Conservation (phyloP, 2,329 filamentous ascomycete species). For the Monilinia polystroma region DNA sequence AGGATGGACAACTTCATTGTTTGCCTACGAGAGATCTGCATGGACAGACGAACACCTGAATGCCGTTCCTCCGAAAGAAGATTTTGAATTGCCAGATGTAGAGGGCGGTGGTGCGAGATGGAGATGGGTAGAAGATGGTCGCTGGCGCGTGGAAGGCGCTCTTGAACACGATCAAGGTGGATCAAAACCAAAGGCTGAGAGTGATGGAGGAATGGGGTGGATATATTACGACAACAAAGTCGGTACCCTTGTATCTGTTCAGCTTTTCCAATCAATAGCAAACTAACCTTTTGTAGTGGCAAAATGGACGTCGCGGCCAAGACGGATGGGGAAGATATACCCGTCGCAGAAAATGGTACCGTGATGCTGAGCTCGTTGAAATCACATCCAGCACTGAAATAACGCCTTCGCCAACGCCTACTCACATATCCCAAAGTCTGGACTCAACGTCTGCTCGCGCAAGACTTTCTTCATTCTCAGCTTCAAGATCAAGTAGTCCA, state of each 20-base stretch:
- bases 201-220: slow-evolving; percentile 69
- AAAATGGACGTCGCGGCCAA: slow-evolving; percentile 75
- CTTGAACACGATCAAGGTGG: slow-evolving; percentile 51
- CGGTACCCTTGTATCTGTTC: slow-evolving; percentile 32
- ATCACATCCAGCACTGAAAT: slow-evolving; percentile 48
- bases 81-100: slow-evolving; percentile 66
- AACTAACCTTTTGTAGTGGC: slow-evolving; percentile 62
- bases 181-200: slow-evolving; percentile 42
- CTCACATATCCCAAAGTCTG: slow-evolving; percentile 26
- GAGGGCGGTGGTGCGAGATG: slow-evolving; percentile 62
- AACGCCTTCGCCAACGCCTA: slow-evolving; percentile 46
- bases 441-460: slow-evolving; percentile 14
- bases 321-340: slow-evolving; percentile 97
- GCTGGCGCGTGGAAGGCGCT: slow-evolving; percentile 83
- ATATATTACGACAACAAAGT: slow-evolving; percentile 98
- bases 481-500: slow-evolving; percentile 22
- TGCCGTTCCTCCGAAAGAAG: slow-evolving; percentile 69
- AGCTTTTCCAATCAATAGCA: background rate
- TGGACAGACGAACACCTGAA: slow-evolving; percentile 98
- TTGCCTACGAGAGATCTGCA: slow-evolving; percentile 82
- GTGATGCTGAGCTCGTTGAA: slow-evolving; percentile 93
- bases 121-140: slow-evolving; percentile 81
- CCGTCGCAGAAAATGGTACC: slow-evolving; percentile 89
- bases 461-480: slow-evolving; percentile 19
- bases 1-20: slow-evolving; percentile 89